These are phyloP conservation scores for Plasmodium gallinaceum DNA, from an alignment of 169 alveolate species.

Conservation along the genomic window DNA sequence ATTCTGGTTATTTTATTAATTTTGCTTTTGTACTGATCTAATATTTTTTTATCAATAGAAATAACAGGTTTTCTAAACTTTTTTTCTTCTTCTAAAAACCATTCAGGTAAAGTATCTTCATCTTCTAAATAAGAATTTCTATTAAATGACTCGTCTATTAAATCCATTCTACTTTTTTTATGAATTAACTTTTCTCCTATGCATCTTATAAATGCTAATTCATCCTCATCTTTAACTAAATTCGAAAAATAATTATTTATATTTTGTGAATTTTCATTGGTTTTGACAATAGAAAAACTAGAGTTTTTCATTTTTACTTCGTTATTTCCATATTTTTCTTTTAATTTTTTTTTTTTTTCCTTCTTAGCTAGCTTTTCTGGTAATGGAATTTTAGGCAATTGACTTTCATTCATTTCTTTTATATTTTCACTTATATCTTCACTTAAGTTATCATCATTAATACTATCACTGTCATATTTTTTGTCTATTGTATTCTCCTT, in stretches of 20 bases:
- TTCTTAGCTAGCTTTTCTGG: slow-evolving; percentile 75
- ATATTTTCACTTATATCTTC: slow-evolving; percentile 22
- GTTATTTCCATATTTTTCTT: slow-evolving; percentile 65
- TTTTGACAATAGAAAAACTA: slow-evolving; percentile 68
- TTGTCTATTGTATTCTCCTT: background rate
- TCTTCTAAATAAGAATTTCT: slow-evolving; percentile 93
- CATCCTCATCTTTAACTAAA: slow-evolving; percentile 80
- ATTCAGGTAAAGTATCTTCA: slow-evolving; percentile 93
- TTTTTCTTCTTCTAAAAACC: slow-evolving; percentile 98
- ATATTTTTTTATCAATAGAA: slow-evolving; percentile 96
- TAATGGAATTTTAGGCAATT: slow-evolving; percentile 66
- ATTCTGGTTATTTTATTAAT: slow-evolving; percentile 94
- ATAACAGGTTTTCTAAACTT: slow-evolving; percentile 93
- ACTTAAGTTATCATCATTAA: slow-evolving; percentile 5
- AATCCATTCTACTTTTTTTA: slow-evolving; percentile 93
- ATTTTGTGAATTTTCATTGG: slow-evolving; percentile 47
- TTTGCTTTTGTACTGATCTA: slow-evolving; percentile 93
- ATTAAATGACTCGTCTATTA: slow-evolving; percentile 95
- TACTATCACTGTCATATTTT: background rate
- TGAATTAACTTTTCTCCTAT: slow-evolving; percentile 86
- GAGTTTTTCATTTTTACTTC: slow-evolving; percentile 74
- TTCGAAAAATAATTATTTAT: slow-evolving; percentile 51
- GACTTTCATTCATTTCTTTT: slow-evolving; percentile 44
- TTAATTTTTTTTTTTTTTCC: slow-evolving; percentile 68
- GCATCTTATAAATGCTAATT: slow-evolving; percentile 77